phyloP scores from a whole-genome alignment of 1,139 yeast genomes.

The Geotrichum macrosporum region DNA sequence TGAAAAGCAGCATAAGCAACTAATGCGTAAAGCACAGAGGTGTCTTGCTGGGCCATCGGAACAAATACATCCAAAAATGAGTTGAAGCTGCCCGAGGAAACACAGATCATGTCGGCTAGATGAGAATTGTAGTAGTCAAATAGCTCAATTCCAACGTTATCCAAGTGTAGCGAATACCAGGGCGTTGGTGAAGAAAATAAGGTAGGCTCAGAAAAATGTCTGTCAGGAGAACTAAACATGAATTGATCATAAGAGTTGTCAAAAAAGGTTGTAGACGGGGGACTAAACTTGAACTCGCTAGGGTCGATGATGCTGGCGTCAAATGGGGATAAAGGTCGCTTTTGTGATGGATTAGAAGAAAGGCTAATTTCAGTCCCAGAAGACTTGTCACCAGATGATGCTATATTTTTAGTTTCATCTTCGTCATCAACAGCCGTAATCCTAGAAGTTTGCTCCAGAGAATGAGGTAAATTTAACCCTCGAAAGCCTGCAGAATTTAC shows the following conservation, averaged over 20 bases:
- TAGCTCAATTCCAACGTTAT: slow-evolving; percentile 46
- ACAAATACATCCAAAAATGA: slow-evolving; percentile 68
- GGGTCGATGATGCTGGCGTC: background rate
- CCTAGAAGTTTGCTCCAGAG: no score
- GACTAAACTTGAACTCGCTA: background rate
- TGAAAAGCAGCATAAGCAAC: slow-evolving; percentile 78
- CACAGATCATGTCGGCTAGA: slow-evolving; percentile 55
- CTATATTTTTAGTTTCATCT: no score
- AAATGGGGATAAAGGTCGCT: slow-evolving; percentile 1
- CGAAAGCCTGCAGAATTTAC: no score
- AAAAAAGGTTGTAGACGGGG: background rate
- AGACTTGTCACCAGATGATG: no score
- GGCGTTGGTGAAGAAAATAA: slow-evolving; percentile 15
- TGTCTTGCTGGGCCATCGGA: slow-evolving; percentile 68
- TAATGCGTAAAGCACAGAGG: slow-evolving; percentile 60
- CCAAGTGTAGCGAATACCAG: slow-evolving; percentile 35
- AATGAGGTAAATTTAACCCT: no score
- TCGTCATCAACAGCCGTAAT: no score
- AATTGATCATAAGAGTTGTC: background rate
- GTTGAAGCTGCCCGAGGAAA: slow-evolving; percentile 63
- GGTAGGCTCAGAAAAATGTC: background rate
- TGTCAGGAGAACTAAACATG: background rate
- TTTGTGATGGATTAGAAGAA: no score
- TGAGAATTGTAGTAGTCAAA: slow-evolving; percentile 64
- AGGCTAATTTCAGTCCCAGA: no score